A percentile compares a stretch with the other conserved stretches of the same genome.
Conservation (phyloP, 768 basidiomycete species). For the Pleurotus pulmonarius region DNA sequence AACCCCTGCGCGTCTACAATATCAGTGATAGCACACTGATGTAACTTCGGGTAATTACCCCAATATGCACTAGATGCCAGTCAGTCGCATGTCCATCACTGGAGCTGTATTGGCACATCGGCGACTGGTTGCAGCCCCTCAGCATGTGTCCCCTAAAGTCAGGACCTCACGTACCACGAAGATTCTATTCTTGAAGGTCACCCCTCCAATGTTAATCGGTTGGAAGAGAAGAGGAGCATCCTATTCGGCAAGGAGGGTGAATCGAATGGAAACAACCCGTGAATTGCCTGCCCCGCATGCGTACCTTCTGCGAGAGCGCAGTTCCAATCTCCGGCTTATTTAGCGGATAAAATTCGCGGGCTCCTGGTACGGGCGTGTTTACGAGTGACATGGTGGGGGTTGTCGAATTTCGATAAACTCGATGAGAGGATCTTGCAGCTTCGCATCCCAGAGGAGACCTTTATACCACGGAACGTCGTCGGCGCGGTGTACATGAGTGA, state of each 20-base stretch:
- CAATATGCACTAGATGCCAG: constrained; percentile 81
- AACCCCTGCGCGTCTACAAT: constrained; percentile 36
- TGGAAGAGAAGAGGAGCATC: constrained; percentile 62
- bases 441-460: neutral
- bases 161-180: constrained; percentile 46
- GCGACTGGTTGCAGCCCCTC: constrained; percentile 37
- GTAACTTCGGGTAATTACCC: constrained; percentile 27
- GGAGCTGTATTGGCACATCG: constrained; percentile 83
- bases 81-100: constrained; percentile 75
- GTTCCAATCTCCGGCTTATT: constrained; percentile 58
- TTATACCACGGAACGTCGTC: neutral
- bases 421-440: neutral
- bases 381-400: constrained; percentile 16
- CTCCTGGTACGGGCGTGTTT: constrained; percentile 47
- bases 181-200: constrained; percentile 72
- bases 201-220: constrained; percentile 55
- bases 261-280: too few species aligned
- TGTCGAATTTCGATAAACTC: neutral
- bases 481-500: neutral
- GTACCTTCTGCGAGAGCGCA: constrained; percentile 10
- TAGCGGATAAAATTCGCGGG: constrained; percentile 53
- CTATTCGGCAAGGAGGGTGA: constrained; percentile 23
- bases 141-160: neutral
- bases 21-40: neutral
- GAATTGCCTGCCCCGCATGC: neutral